These are phyloP conservation scores for Nectriaceae sp. DNA, from an alignment of 2,329 filamentous ascomycete genomes.

Conservation along the genomic window DNA sequence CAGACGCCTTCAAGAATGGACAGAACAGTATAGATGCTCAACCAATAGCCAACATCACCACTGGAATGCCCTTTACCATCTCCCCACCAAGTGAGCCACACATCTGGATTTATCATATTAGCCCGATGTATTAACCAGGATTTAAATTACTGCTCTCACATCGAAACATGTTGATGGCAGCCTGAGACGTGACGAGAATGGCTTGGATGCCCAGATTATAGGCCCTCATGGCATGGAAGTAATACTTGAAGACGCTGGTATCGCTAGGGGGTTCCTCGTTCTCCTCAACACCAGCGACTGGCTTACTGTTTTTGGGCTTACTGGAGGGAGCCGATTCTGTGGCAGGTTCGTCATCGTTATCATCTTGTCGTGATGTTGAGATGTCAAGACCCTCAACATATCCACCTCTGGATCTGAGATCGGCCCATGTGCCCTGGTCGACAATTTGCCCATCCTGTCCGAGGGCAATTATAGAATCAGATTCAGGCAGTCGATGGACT, in stretches of 20 bases:
- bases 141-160: constrained; percentile 18
- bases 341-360: constrained; percentile 3
- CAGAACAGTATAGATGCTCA: constrained; percentile 29
- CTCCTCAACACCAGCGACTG: constrained; percentile 1
- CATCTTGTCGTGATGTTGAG: constrained; percentile 19
- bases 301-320: neutral
- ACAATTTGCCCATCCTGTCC: constrained; percentile 39
- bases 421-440: constrained; percentile 42
- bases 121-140: neutral
- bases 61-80: constrained; percentile 28
- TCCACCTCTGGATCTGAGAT: constrained; percentile 36
- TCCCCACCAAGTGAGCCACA: constrained; percentile 36
- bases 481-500: constrained; percentile 38
- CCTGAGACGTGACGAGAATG: constrained; percentile 15
- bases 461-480: constrained; percentile 48
- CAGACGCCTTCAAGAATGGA: constrained; percentile 25
- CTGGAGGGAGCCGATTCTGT: neutral
- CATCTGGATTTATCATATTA: constrained; percentile 14
- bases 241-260: constrained; percentile 30
- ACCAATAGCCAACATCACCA: constrained; percentile 30
- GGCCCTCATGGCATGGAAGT: constrained; percentile 24
- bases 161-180: constrained; percentile 24
- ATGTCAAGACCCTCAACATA: constrained; percentile 41
- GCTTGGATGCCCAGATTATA: constrained; percentile 21
- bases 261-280: constrained; percentile 17